Evolutionary conservation across 805 yeast genomes (phyloP).

Genomic region (Saccharomyces mikatae): DNA sequence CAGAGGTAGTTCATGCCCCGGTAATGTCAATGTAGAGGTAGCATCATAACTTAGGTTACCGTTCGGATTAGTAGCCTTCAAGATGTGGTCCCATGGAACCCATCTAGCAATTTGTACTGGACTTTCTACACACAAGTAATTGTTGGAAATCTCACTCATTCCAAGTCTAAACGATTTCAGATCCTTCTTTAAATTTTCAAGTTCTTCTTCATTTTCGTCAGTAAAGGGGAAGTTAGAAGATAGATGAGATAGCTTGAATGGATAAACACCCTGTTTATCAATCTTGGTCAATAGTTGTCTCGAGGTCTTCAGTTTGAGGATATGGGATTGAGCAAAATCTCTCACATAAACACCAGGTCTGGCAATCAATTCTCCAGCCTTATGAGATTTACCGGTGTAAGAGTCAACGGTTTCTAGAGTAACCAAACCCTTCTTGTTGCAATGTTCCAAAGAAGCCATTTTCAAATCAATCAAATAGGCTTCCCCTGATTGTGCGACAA

Average conservation of each 20-base stretch:
- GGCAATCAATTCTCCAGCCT: conserved; percentile 42
- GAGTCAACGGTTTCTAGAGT: conserved; percentile 62
- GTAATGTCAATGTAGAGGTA: conserved; percentile 43
- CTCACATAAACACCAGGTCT: conserved; percentile 71
- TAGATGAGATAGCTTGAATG: conserved; percentile 77
- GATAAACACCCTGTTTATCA: conserved; percentile 79
- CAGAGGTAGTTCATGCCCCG: conserved; percentile 69
- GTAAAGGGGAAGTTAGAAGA: conserved; percentile 54
- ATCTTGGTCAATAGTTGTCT: conserved; percentile 61
- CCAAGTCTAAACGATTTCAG: conserved; percentile 64
- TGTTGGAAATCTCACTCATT: conserved; percentile 67
- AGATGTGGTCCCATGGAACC: conserved; percentile 58
- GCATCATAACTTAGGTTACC: conserved; percentile 64
- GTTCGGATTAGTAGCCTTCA: conserved; percentile 56
- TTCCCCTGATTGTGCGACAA: conserved; percentile 69
- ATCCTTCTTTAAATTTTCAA: conserved; percentile 41
- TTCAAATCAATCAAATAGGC: conserved; percentile 77
- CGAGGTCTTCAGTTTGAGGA: conserved; percentile 65
- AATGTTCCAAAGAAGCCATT: conserved; percentile 58
- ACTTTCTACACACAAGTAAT: conserved; percentile 65
- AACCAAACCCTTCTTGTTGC: conserved; percentile 54
- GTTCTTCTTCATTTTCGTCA: conserved; percentile 31
- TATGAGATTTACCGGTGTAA: conserved; percentile 53
- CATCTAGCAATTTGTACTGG: conserved; percentile 68
- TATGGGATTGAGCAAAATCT: conserved; percentile 78